phyloP scores from a whole-genome alignment of 2,329 filamentous ascomycete species.

The Hypoxylon sp. region DNA sequence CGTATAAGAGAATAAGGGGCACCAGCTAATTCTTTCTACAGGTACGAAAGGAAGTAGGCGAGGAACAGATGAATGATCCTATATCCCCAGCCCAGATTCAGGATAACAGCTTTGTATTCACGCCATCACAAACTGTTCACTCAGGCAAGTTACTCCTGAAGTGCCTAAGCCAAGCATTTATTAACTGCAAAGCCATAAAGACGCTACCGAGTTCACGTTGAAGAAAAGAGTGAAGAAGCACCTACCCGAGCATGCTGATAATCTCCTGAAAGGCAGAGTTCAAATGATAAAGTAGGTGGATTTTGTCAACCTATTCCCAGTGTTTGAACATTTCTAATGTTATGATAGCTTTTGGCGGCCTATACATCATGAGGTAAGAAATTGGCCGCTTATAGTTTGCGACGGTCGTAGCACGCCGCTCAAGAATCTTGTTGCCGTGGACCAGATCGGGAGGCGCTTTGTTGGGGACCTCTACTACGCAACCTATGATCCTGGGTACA shows the following conservation, averaged over 20 bases:
- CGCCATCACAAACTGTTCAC: neutral
- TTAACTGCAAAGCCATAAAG: neutral
- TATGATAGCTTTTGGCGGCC: neutral
- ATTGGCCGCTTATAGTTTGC: neutral
- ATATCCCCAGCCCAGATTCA: neutral
- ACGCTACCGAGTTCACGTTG: neutral
- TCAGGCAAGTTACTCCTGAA: neutral
- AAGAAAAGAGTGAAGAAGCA: neutral
- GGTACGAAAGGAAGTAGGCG: neutral
- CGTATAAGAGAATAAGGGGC: neutral
- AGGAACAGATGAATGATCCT: neutral
- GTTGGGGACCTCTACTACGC: constrained; percentile 1
- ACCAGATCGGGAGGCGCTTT: neutral
- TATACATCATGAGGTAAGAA: neutral
- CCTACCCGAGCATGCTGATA: neutral
- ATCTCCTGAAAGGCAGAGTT: neutral
- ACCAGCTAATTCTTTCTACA: neutral
- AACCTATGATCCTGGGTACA: neutral
- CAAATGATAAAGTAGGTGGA: constrained; percentile 2
- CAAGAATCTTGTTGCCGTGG: neutral
- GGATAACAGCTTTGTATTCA: neutral
- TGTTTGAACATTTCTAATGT: neutral
- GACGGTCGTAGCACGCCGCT: neutral
- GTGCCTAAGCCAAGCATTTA: neutral
- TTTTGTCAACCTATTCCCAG: neutral